Percentiles rank a stretch among this genome's conserved stretches.
These are phyloP conservation scores for Carex sylvatica DNA, from an alignment of 202 grass and related monocot species.

Conservation along the genomic window DNA sequence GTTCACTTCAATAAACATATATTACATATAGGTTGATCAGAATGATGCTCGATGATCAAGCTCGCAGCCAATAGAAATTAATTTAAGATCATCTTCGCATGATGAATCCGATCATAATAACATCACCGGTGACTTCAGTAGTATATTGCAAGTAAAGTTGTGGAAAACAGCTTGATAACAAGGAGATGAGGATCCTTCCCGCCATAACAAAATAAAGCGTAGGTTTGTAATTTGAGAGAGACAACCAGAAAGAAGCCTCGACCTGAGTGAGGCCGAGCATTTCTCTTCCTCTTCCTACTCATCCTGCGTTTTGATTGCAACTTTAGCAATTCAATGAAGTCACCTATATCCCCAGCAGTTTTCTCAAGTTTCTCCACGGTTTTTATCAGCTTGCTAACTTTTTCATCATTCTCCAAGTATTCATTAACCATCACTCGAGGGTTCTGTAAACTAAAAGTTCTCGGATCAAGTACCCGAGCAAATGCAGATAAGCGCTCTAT, in stretches of 20 bases:
- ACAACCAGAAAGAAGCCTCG: background rate
- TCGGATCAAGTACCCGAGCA: background rate
- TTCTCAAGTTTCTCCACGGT: slow-evolving; percentile 19
- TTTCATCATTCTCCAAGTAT: background rate
- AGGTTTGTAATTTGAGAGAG: background rate
- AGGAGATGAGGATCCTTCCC: background rate
- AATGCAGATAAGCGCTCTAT: background rate
- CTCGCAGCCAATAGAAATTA: background rate
- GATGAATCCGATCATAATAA: background rate
- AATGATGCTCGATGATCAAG: background rate
- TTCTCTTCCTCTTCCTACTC: slow-evolving; percentile 2
- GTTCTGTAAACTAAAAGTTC: background rate
- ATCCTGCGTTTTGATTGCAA: background rate
- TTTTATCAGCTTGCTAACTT: slow-evolving; percentile 8
- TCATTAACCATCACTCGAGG: background rate
- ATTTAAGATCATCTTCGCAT: background rate
- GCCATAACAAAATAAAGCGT: background rate
- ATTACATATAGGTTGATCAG: background rate
- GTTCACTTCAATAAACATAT: background rate
- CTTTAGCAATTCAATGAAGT: slow-evolving; percentile 30
- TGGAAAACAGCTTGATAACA: background rate
- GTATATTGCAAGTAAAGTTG: background rate
- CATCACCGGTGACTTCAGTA: background rate
- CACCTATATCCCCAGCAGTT: background rate
- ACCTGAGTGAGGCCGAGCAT: background rate